Evolutionary conservation across 2,329 filamentous ascomycete species (phyloP), one percentile per base, ranked within the genome.

Genomic region (Neophaeococcomyces aloes): DNA sequence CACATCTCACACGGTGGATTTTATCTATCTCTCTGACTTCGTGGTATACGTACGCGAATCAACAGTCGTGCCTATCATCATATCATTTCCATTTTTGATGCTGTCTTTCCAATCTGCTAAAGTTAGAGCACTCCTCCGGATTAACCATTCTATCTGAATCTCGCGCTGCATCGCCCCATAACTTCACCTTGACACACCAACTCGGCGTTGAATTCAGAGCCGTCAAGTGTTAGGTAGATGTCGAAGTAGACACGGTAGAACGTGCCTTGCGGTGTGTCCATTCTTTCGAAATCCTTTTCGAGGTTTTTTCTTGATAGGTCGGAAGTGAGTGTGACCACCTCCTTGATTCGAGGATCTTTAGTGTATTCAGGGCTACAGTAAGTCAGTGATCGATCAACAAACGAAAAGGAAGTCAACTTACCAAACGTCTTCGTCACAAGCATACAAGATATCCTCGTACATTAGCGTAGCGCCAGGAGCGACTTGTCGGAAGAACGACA

Each of bases 341-440:
- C 91, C 76, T 96, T 96, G 76, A 96, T 96, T 94, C 91, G 86
- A 56, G 91, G 89, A 77, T 98, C 91, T 65, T 96, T 98, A 55
- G 89, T 96, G 64, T 98, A 98, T 64, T 96, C 91, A 1, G 91
- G 91, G 37, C 53, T 54, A 29, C 13, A 38, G 14, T 19, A 32
- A 25, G 47, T 51, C 23, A 49, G 44, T 30, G 34, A 29, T 13
- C 5, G 18, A 10, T 31, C 29, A 6, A 17, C 6, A 3, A 17
- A 3, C 10, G 21, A n/a, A 17, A 17, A 5, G 3, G 3, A 34
- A 6, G 7, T 4, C 6, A 29, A 51, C 53, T 53, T 45, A 55
- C 53, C 53, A 96, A 41, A 94, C 86, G 62, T 98, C 91, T 53
- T 96, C 91, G 60, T 98, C 91, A 60, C 91, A 98, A 39, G 89